phyloP scores from a whole-genome alignment of 2,329 filamentous ascomycete genomes.

The Fusarium dlaminii region DNA sequence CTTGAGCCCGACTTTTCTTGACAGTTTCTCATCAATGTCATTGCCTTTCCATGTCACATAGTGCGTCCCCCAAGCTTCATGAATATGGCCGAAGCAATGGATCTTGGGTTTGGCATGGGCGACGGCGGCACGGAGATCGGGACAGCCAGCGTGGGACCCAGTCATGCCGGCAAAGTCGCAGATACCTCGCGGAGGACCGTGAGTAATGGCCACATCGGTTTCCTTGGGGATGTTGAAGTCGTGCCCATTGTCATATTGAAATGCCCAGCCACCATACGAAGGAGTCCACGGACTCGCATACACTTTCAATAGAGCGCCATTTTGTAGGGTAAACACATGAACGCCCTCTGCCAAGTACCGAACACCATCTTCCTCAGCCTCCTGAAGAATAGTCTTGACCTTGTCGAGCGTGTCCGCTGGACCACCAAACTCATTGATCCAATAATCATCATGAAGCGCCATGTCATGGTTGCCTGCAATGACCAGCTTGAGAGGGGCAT shows the following conservation, averaged over 20 bases:
- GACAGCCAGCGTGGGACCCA: constrained; percentile 53
- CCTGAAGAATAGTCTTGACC: constrained; percentile 50
- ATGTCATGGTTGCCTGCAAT: constrained; percentile 67
- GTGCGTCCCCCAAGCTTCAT: constrained; percentile 67
- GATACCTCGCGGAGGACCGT: constrained; percentile 63
- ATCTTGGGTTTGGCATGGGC: constrained; percentile 54
- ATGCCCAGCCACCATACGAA: constrained; percentile 56
- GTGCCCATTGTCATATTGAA: constrained; percentile 58
- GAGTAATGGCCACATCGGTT: constrained; percentile 62
- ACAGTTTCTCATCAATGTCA: constrained; percentile 55
- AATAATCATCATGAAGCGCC: constrained; percentile 49
- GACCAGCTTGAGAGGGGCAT: constrained; percentile 61
- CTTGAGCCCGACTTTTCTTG: constrained; percentile 48
- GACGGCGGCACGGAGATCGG: constrained; percentile 57
- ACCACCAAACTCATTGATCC: constrained; percentile 4
- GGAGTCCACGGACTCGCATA: constrained; percentile 66
- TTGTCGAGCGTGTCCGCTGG: constrained; percentile 44
- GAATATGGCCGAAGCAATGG: constrained; percentile 69
- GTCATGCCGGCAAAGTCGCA: constrained; percentile 52
- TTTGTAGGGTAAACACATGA: constrained; percentile 57
- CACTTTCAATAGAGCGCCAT: constrained; percentile 59
- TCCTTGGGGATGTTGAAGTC: constrained; percentile 47
- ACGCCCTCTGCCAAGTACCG: constrained; percentile 59
- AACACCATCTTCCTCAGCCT: constrained; percentile 52
- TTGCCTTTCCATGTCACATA: constrained; percentile 59